Evolutionary conservation across 2,329 filamentous ascomycete genomes (phyloP).

Genomic region (Chrysoporthe deuterocubensis): DNA sequence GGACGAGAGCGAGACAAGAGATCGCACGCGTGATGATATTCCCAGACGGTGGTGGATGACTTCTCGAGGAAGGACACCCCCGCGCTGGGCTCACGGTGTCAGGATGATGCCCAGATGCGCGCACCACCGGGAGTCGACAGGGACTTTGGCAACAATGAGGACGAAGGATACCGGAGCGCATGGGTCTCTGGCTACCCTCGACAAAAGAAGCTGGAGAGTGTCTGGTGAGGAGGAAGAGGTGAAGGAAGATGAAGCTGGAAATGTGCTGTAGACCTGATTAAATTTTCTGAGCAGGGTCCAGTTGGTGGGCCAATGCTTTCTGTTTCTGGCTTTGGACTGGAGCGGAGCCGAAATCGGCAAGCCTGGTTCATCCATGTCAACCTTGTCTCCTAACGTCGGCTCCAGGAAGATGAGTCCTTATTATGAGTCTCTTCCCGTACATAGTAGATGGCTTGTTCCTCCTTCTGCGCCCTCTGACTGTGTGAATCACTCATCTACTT

Average conservation of each 20-base stretch:
- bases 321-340: neutral
- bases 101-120: neutral
- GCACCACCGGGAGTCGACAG: neutral
- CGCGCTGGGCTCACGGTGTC: neutral
- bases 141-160: neutral
- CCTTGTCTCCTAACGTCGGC: constrained; percentile 15
- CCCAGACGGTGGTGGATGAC: neutral
- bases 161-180: neutral
- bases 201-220: neutral
- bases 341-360: constrained; percentile 18
- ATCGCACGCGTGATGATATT: neutral
- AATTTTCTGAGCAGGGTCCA: constrained; percentile 10
- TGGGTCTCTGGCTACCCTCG: neutral
- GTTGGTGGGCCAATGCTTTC: neutral
- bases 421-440: neutral
- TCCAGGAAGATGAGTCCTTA: neutral
- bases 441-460: neutral
- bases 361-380: constrained; percentile 4
- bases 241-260: neutral
- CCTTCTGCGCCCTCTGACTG: neutral
- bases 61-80: too few species aligned
- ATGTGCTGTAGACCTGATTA: neutral
- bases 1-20: neutral
- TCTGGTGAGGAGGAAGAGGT: neutral
- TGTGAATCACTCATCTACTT: neutral